Evolutionary conservation across 352 stramenopile species (phyloP).

Genomic region (Pythium periplocum): DNA sequence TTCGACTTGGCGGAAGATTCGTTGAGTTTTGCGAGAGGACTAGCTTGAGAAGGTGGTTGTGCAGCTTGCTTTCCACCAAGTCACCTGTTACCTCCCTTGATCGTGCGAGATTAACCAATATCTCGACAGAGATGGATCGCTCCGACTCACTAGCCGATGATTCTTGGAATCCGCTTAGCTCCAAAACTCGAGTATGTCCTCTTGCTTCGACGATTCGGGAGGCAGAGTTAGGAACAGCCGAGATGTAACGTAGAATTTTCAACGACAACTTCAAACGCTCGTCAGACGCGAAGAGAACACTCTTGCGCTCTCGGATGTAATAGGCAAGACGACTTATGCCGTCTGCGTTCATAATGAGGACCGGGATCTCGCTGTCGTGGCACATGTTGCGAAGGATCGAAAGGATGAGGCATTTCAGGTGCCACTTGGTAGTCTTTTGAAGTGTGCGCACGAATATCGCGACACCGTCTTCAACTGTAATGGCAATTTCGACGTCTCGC

Average conservation of each 20-base stretch:
- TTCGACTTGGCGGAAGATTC: conserved; percentile 2
- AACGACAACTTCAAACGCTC: conserved; percentile 37
- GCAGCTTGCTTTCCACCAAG: conserved; percentile 36
- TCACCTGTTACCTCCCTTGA: conserved; percentile 21
- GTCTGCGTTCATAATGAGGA: conserved; percentile 39
- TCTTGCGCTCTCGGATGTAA: conserved; percentile 38
- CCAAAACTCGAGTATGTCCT: conserved; percentile 34
- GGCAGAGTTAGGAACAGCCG: conserved; percentile 21
- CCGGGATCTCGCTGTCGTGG: conserved; percentile 60
- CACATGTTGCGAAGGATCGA: conserved; percentile 45
- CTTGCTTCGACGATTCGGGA: conserved; percentile 31
- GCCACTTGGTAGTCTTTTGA: conserved; percentile 21
- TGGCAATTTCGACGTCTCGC: conserved; percentile 51
- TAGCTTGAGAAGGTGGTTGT: conserved; percentile 22
- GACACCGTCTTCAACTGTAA: conserved; percentile 76
- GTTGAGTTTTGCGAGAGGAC: background rate
- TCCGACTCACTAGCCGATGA: conserved; percentile 10
- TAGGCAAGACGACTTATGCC: conserved; percentile 38
- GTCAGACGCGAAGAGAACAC: conserved; percentile 16
- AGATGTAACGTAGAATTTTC: conserved; percentile 41
- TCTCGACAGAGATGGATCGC: conserved; percentile 29
- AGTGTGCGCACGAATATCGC: conserved; percentile 41
- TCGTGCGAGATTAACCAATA: conserved; percentile 38
- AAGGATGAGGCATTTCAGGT: conserved; percentile 45
- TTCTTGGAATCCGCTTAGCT: conserved; percentile 23